Percentiles rank a stretch among this genome's conserved stretches.
Evolutionary conservation across 2,329 filamentous ascomycete genomes (phyloP).

Genomic region (Hymenoscyphus infarciens): DNA sequence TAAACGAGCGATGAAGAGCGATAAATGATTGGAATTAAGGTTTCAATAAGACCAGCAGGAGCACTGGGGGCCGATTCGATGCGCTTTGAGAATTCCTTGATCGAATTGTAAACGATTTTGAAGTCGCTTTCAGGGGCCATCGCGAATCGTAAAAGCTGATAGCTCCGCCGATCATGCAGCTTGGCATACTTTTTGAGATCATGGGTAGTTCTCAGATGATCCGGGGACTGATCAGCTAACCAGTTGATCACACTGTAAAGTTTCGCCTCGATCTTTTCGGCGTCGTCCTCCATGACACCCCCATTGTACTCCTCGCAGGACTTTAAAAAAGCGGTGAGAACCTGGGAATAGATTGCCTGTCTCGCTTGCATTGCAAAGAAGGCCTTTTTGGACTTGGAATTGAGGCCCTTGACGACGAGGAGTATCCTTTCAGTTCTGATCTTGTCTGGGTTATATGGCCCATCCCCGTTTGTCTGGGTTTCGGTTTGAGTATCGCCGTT

Average conservation of each 20-base stretch:
- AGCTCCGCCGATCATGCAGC: constrained; percentile 82
- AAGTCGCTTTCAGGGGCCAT: constrained; percentile 87
- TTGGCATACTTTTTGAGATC: constrained; percentile 91
- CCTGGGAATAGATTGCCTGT: constrained; percentile 70
- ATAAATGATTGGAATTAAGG: constrained; percentile 77
- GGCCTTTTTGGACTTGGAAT: constrained; percentile 74
- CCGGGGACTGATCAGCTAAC: constrained; percentile 72
- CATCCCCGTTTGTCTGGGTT: constrained; percentile 46
- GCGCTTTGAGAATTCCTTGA: constrained; percentile 84
- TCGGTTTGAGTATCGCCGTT: constrained; percentile 49
- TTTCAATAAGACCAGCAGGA: constrained; percentile 66
- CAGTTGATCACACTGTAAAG: constrained; percentile 71
- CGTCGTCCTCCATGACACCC: constrained; percentile 72
- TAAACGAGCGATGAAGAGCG: constrained; percentile 81
- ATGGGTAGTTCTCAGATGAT: constrained; percentile 64
- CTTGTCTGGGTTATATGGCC: constrained; percentile 62
- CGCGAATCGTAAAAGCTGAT: constrained; percentile 83
- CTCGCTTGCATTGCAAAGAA: constrained; percentile 83
- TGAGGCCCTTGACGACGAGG: constrained; percentile 73
- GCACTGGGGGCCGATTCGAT: constrained; percentile 64
- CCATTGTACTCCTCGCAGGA: constrained; percentile 89
- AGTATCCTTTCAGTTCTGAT: constrained; percentile 82
- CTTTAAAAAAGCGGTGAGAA: constrained; percentile 72
- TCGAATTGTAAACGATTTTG: constrained; percentile 81
- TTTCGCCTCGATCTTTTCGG: constrained; percentile 62